Percentiles rank a stretch among this genome's conserved stretches.
phyloP scores from a whole-genome alignment of 2,329 filamentous ascomycete species.

The Penicillium sp. region DNA sequence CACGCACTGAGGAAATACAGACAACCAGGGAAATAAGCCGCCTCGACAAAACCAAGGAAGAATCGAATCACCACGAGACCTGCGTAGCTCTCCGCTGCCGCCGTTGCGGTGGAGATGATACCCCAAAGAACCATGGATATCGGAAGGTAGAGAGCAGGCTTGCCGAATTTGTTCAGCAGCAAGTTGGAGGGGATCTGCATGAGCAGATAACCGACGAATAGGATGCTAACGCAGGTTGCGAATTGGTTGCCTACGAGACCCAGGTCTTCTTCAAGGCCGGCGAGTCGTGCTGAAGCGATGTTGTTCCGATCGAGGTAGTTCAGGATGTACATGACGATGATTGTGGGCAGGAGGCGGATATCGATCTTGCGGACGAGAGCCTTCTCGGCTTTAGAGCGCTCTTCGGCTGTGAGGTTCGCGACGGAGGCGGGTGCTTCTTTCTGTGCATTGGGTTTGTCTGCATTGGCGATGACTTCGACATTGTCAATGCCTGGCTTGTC shows the following conservation, averaged over 20 bases:
- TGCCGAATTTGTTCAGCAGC: constrained; percentile 52
- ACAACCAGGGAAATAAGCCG: constrained; percentile 41
- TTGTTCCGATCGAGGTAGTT: constrained; percentile 69
- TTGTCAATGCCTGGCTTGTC: constrained; percentile 27
- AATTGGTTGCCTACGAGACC: constrained; percentile 19
- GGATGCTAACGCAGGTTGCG: constrained; percentile 42
- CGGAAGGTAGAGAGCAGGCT: constrained; percentile 54
- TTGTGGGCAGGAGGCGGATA: constrained; percentile 64
- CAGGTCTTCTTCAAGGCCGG: constrained; percentile 33
- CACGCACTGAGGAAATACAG: constrained; percentile 37
- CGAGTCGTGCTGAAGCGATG: constrained; percentile 44
- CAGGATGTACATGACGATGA: constrained; percentile 75
- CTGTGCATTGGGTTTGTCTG: constrained; percentile 25
- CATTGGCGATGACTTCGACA: constrained; percentile 27
- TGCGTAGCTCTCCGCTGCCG: constrained; percentile 49
- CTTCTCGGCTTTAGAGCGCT: constrained; percentile 56
- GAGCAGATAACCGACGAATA: constrained; percentile 61
- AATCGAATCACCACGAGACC: constrained; percentile 48
- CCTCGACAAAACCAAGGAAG: constrained; percentile 45
- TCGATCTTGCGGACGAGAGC: constrained; percentile 71
- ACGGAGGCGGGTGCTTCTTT: constrained; percentile 36
- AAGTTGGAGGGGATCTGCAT: constrained; percentile 60
- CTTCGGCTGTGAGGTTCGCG: constrained; percentile 51
- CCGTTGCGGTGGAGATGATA: constrained; percentile 54
- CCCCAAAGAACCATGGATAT: constrained; percentile 62